Evolutionary conservation across 2,329 filamentous ascomycete genomes (phyloP), one percentile per base, ranked within the genome.

Genomic region (Emmonsiellopsis sp.): DNA sequence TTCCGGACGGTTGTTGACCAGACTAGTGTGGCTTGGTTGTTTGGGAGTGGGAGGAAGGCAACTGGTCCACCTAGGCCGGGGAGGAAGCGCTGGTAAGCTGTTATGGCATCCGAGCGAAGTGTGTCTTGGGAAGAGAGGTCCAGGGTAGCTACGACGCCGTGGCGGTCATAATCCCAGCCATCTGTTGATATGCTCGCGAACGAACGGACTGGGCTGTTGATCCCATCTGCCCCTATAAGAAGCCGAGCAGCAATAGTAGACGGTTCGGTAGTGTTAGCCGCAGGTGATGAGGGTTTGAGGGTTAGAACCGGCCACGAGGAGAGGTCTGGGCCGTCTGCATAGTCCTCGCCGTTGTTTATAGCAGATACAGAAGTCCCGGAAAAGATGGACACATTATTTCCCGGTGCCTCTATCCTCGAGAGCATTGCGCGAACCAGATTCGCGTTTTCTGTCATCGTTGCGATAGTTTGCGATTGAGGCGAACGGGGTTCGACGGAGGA

Each of bases 391-490:
- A 91, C 78, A 2, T 70, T 68, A 15, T 69, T 73, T 2, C 83
- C 82, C 1, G 94, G 75, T 59, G 87, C 80, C 8, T 85, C 77
- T 37, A 96, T 78, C 11, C 86, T 81, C 52, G 78, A 78, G 50
- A 96, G 72, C 7, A 98, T 77, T 0, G 83, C 89, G 0, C 85
- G 85, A 2, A 89, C 90, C 35, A 96, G 78, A 67, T 98, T 97
- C 34, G 86, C 70, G 69, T 97, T 98, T 76, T 98, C 94, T 42
- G 85, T 88, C 92, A 98, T 98, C 67, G 93, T 95, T 8, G 93
- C 93, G 60, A 98, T 89, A 1, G 83, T 87, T 56, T 76, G 74
- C 59, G 70, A 55, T 59, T 80, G 65, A 74, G 73, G 70, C 62
- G 72, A 70, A 47, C 70, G 67, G 20, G 63, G 70, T 53, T 77